Conservation (phyloP, 73 alveolate species). For the Paramecium tetraurelia region DNA sequence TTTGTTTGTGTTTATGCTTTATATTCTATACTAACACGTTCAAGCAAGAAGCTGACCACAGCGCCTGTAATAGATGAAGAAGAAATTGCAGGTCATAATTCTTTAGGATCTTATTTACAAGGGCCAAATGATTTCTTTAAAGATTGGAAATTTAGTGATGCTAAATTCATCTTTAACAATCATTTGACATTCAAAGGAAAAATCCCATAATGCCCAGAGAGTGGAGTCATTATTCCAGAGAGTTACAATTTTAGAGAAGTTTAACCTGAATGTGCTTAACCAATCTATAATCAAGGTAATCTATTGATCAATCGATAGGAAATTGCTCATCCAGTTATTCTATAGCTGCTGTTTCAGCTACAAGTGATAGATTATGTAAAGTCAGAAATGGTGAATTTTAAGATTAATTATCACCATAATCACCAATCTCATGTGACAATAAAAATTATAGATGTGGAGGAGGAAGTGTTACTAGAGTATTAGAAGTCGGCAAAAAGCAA, state of each 20-base stretch:
- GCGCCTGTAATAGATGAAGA: constrained; percentile 20
- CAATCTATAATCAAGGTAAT: constrained; percentile 63
- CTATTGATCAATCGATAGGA: not conserved
- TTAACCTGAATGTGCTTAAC: constrained; percentile 65
- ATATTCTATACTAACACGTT: not conserved
- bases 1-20: constrained; percentile 9
- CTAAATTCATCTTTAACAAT: constrained; percentile 64
- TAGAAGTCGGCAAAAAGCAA: constrained; percentile 64
- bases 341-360: constrained; percentile 68
- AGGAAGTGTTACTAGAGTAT: constrained; percentile 73
- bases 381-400: constrained; percentile 60
- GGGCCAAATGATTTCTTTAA: constrained; percentile 71
- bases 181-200: constrained; percentile 67
- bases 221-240: constrained; percentile 70
- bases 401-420: constrained; percentile 70
- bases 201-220: constrained; percentile 65
- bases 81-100: not conserved
- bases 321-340: constrained; percentile 79
- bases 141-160: constrained; percentile 76
- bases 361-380: constrained; percentile 73
- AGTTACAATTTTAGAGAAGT: constrained; percentile 69
- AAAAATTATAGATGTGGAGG: constrained; percentile 73
- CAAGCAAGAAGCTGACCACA: not conserved
- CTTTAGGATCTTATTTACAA: constrained; percentile 40
- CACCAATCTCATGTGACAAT: constrained; percentile 72